A percentile compares a stretch with the other conserved stretches of the same genome.
Conservation (phyloP, 805 yeast genomes). For the Metschnikowia picachoensis region DNA sequence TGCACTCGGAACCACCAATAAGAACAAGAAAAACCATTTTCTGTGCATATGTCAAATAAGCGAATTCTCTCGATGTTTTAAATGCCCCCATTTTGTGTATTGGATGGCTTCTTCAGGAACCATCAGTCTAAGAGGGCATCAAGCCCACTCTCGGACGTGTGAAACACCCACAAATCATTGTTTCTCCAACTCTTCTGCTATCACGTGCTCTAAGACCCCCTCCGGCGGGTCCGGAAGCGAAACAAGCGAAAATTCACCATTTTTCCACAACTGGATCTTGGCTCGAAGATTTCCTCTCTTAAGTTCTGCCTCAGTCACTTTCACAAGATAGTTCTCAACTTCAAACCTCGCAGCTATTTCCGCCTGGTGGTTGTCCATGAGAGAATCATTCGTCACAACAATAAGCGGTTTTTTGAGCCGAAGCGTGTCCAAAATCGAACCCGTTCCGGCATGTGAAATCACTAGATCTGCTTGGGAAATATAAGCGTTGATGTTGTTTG, state of each 20-base stretch:
- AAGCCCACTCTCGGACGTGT: too few relatives aligned
- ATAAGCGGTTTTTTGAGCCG: conserved; percentile 54
- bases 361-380: conserved; percentile 42
- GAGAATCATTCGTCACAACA: conserved; percentile 62
- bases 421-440: conserved; percentile 79
- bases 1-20: too few relatives aligned
- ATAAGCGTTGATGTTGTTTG: conserved; percentile 26
- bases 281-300: conserved; percentile 6
- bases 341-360: conserved; percentile 18
- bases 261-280: conserved; percentile 6
- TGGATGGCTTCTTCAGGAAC: too few relatives aligned
- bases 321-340: conserved; percentile 7
- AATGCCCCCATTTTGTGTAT: too few relatives aligned
- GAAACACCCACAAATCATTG: neutral
- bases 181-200: conserved; percentile 8
- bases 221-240: conserved; percentile 12
- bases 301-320: conserved; percentile 7
- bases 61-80: too few relatives aligned
- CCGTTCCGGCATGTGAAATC: conserved; percentile 89
- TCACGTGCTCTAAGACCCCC: conserved; percentile 8
- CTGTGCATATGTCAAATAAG: too few relatives aligned
- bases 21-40: too few relatives aligned
- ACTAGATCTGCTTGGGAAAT: conserved; percentile 54
- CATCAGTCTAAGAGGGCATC: too few relatives aligned
- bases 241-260: conserved; percentile 7